These are phyloP conservation scores for Fonsecaea monophora DNA, from an alignment of 2,329 filamentous ascomycete genomes.

Conservation along the genomic window DNA sequence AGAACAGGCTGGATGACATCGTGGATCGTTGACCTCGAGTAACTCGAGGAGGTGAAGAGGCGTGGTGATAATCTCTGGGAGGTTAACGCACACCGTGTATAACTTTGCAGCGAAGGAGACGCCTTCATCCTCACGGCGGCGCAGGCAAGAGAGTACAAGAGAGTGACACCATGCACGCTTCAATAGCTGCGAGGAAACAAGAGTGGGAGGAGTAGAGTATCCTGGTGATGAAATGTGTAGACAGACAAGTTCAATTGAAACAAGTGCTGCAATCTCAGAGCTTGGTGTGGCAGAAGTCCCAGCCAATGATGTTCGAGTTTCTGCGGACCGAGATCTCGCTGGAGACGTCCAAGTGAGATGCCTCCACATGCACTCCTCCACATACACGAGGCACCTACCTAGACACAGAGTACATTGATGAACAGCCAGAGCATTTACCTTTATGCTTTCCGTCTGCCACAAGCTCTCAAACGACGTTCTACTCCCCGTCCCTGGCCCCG, in stretches of 20 bases:
- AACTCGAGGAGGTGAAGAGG: conserved; percentile 8
- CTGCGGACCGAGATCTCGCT: conserved; percentile 10
- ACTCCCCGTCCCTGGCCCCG: not conserved
- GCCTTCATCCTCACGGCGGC: conserved; percentile 17
- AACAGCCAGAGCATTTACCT: not conserved
- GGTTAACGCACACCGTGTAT: conserved; percentile 6
- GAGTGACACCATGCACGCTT: not conserved
- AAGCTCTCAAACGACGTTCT: not conserved
- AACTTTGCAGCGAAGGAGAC: conserved; percentile 15
- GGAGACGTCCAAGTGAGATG: not conserved
- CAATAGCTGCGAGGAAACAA: not conserved
- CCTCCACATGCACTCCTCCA: too few species aligned
- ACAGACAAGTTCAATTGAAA: not conserved
- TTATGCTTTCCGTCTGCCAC: not conserved
- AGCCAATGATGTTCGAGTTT: conserved; percentile 14
- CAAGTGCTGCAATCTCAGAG: conserved; percentile 5
- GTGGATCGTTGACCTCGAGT: not conserved
- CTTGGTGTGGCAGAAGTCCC: conserved; percentile 2
- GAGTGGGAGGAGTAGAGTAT: not conserved
- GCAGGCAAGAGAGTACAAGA: not conserved
- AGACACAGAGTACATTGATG: not conserved
- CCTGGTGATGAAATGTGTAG: not conserved
- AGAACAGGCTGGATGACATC: conserved; percentile 6
- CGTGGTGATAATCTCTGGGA: conserved; percentile 1
- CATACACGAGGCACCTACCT: not conserved